These are phyloP conservation scores for Gaertneriomyces semiglobifer DNA, from an alignment of 192 early-diverging fungal species.

Conservation along the genomic window DNA sequence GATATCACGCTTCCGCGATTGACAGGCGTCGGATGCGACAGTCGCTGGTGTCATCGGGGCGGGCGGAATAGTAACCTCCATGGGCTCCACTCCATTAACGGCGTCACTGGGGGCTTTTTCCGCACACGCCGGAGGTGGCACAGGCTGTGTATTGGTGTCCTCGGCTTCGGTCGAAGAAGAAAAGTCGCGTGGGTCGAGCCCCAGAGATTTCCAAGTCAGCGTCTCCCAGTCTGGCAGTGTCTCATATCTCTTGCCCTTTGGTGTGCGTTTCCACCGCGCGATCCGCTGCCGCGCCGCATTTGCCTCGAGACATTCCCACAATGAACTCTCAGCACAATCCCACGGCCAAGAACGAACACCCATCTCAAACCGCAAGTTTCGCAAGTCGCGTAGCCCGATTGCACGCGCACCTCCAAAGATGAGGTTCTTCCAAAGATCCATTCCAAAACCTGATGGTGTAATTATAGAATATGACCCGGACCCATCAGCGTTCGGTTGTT, in stretches of 20 bases:
- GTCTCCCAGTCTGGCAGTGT: slow-evolving; percentile 68
- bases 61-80: background rate
- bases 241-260: slow-evolving; percentile 72
- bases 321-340: slow-evolving; percentile 73
- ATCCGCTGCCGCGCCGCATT: slow-evolving; percentile 39
- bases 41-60: background rate
- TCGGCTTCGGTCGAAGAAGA: background rate
- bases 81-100: background rate
- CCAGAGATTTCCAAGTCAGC: slow-evolving; percentile 45
- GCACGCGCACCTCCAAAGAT: slow-evolving; percentile 83
- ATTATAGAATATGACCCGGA: slow-evolving; percentile 81
- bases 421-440: slow-evolving; percentile 83
- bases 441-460: slow-evolving; percentile 74
- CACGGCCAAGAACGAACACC: slow-evolving; percentile 75
- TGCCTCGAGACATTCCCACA: slow-evolving; percentile 55
- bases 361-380: slow-evolving; percentile 71
- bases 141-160: background rate
- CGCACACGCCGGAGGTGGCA: slow-evolving; percentile 1
- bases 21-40: background rate
- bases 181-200: background rate
- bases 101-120: background rate
- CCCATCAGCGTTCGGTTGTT: slow-evolving; percentile 50
- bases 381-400: slow-evolving; percentile 66
- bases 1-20: background rate
- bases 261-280: slow-evolving; percentile 61